These are phyloP conservation scores for Calonectria pseudoreteaudii DNA, from an alignment of 2,329 filamentous ascomycete genomes.

Conservation along the genomic window DNA sequence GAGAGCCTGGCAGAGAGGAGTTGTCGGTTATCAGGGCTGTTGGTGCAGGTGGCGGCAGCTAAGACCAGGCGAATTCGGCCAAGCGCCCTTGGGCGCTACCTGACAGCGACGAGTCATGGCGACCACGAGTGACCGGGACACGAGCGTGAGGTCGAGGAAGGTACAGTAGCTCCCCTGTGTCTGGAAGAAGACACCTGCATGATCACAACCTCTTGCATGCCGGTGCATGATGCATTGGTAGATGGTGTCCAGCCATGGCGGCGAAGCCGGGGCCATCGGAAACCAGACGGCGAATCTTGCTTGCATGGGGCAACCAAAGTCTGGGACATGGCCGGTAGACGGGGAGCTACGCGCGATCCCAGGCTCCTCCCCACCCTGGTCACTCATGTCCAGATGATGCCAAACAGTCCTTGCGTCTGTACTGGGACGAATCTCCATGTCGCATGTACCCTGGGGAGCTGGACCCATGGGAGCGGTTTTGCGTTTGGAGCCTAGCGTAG, in stretches of 20 bases:
- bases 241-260: slow-evolving; percentile 38
- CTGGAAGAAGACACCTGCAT: slow-evolving; percentile 42
- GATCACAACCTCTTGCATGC: slow-evolving; percentile 41
- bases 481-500: slow-evolving; percentile 37
- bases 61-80: slow-evolving; percentile 10
- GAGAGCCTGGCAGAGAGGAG: slow-evolving; percentile 14
- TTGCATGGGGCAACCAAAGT: slow-evolving; percentile 32
- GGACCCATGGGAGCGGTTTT: slow-evolving; percentile 45
- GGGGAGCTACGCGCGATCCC: slow-evolving; percentile 31
- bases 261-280: slow-evolving; percentile 38
- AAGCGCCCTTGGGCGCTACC: background rate
- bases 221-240: slow-evolving; percentile 36
- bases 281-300: slow-evolving; percentile 42
- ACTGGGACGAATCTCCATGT: slow-evolving; percentile 29
- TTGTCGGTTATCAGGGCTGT: slow-evolving; percentile 8
- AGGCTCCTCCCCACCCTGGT: slow-evolving; percentile 29
- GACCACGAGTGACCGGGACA: background rate
- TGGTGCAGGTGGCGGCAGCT: slow-evolving; percentile 20
- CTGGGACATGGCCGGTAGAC: slow-evolving; percentile 28
- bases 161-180: slow-evolving; percentile 28
- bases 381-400: slow-evolving; percentile 32
- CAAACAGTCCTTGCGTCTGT: slow-evolving; percentile 36
- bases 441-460: slow-evolving; percentile 28
- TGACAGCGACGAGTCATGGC: slow-evolving; percentile 26
- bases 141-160: background rate